These are phyloP conservation scores for Metschnikowia henanensis DNA, from an alignment of 805 yeast species.

Conservation along the genomic window DNA sequence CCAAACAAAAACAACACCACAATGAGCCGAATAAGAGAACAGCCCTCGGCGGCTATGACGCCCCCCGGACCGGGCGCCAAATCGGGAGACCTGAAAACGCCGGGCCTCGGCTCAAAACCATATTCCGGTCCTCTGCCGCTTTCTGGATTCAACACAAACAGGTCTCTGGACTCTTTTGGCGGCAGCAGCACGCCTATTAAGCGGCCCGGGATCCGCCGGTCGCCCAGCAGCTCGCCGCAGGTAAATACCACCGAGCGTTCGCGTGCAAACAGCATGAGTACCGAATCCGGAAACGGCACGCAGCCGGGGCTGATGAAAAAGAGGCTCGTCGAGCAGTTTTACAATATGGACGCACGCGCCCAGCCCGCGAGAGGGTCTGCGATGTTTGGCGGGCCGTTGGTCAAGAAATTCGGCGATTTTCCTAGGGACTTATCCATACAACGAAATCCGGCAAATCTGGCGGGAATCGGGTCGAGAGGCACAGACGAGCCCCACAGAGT, in stretches of 20 bases:
- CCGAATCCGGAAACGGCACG: background rate
- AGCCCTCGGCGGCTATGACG: too few relatives aligned
- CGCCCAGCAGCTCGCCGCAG: background rate
- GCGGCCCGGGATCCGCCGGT: background rate
- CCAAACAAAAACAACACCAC: too few relatives aligned
- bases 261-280: background rate
- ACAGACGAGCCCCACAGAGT: background rate
- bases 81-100: background rate
- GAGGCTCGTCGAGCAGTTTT: slow-evolving; percentile 43
- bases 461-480: too few relatives aligned
- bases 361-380: slow-evolving; percentile 6
- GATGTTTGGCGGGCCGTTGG: slow-evolving; percentile 2
- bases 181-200: background rate
- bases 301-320: slow-evolving; percentile 23
- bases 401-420: background rate
- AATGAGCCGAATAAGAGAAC: too few relatives aligned
- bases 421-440: background rate
- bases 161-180: slow-evolving; percentile 3
- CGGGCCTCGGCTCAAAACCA: background rate
- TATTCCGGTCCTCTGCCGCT: background rate
- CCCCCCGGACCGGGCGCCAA: background rate
- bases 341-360: slow-evolving; percentile 24
- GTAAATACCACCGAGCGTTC: background rate
- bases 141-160: background rate
- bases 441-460: too few relatives aligned